Conservation (phyloP, 441 rosid genomes). For the Brassica hybrid region DNA sequence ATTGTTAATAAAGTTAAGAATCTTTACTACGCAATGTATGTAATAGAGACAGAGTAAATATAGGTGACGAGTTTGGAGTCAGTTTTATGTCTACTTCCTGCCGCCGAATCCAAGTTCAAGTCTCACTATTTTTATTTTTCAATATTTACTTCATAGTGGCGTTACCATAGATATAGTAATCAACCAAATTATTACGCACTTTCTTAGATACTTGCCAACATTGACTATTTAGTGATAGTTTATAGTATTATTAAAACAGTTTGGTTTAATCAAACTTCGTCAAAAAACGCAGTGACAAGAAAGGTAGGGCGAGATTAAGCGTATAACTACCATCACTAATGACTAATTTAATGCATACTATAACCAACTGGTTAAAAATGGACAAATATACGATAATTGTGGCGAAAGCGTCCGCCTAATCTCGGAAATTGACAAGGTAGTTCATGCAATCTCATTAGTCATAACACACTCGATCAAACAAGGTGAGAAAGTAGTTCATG, state of each 20-base stretch:
- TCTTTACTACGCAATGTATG: slow-evolving; percentile 42
- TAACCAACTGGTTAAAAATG: background rate
- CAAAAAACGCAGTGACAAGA: no score
- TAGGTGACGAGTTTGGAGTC: slow-evolving; percentile 36
- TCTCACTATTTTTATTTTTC: slow-evolving; percentile 6
- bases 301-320: background rate
- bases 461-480: background rate
- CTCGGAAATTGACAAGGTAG: background rate
- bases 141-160: slow-evolving; percentile 11
- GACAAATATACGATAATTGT: background rate
- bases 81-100: slow-evolving; percentile 43
- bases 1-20: background rate
- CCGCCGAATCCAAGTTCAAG: slow-evolving; percentile 40
- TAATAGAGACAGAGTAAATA: slow-evolving; percentile 39
- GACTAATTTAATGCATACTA: background rate
- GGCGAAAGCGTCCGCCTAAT: no score
- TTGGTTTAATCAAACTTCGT: background rate
- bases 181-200: background rate
- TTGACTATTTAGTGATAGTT: no score
- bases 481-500: background rate
- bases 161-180: slow-evolving; percentile 1
- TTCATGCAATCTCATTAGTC: background rate
- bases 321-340: background rate
- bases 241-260: background rate
- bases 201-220: background rate